phyloP scores from a whole-genome alignment of 2,329 filamentous ascomycete species.

The Geosmithia morbida region DNA sequence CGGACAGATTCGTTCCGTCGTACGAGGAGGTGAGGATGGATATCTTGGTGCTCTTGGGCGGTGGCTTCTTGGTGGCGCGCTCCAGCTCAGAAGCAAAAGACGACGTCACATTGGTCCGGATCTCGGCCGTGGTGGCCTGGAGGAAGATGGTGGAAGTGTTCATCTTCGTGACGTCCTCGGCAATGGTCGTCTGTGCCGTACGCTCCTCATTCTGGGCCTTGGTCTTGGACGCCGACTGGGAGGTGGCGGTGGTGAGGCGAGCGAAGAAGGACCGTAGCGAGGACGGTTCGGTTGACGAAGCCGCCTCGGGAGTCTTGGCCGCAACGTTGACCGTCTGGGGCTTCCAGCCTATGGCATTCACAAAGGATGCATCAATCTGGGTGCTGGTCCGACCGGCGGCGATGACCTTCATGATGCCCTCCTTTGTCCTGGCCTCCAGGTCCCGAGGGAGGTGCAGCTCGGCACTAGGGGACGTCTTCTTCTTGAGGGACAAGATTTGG shows the following conservation, averaged over 20 bases:
- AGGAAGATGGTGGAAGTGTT: constrained; percentile 76
- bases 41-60: constrained; percentile 74
- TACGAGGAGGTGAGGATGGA: constrained; percentile 86
- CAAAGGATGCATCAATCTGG: constrained; percentile 83
- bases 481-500: constrained; percentile 62
- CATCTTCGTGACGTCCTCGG: constrained; percentile 56
- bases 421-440: constrained; percentile 68
- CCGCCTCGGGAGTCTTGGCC: constrained; percentile 23
- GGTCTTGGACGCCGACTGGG: constrained; percentile 32
- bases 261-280: constrained; percentile 72
- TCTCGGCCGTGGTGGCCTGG: constrained; percentile 69
- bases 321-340: constrained; percentile 27
- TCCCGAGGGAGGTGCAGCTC: constrained; percentile 62
- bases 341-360: constrained; percentile 81
- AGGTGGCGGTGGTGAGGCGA: constrained; percentile 46
- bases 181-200: constrained; percentile 43
- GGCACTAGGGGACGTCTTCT: constrained; percentile 70
- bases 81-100: constrained; percentile 76
- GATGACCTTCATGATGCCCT: constrained; percentile 75
- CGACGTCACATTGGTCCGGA: constrained; percentile 59
- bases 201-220: constrained; percentile 50
- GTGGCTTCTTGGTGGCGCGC: constrained; percentile 91
- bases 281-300: constrained; percentile 20
- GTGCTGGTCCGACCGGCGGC: constrained; percentile 74
- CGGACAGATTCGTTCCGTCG: constrained; percentile 59